phyloP scores from a whole-genome alignment of 2,329 filamentous ascomycete species.

The Fusarium sp. region DNA sequence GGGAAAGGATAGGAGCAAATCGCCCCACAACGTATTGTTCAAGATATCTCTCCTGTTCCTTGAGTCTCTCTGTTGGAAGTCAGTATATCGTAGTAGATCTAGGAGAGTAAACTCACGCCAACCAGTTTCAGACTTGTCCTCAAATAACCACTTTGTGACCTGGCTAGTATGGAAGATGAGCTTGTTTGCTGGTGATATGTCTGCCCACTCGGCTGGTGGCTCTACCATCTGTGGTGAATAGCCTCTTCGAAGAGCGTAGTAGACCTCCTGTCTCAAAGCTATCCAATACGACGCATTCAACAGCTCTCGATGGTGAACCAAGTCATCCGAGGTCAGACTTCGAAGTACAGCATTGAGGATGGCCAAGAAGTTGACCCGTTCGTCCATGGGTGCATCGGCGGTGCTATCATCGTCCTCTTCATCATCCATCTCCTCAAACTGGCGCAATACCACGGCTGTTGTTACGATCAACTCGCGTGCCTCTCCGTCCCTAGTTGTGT shows the following conservation, averaged over 20 bases:
- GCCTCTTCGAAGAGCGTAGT: conserved; percentile 27
- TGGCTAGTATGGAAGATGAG: conserved; percentile 36
- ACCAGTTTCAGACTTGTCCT: conserved; percentile 23
- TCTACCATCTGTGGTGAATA: conserved; percentile 38
- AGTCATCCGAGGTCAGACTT: conserved; percentile 25
- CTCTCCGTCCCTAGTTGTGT: conserved; percentile 28
- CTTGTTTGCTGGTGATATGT: conserved; percentile 38
- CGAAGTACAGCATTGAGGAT: conserved; percentile 36
- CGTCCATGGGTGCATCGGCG: neutral
- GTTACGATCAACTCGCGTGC: conserved; percentile 32
- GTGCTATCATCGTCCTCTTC: conserved; percentile 26
- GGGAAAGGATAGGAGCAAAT: conserved; percentile 26
- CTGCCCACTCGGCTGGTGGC: conserved; percentile 25
- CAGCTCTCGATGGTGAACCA: conserved; percentile 15
- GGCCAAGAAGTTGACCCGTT: conserved; percentile 28
- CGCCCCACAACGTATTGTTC: neutral
- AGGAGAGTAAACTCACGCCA: conserved; percentile 20
- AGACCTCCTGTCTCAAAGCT: conserved; percentile 34
- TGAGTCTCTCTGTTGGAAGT: conserved; percentile 10
- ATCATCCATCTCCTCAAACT: conserved; percentile 39
- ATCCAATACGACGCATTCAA: conserved; percentile 39
- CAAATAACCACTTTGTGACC: conserved; percentile 33
- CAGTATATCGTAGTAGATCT: rapidly evolving
- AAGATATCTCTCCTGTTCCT: conserved; percentile 34
- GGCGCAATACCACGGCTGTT: conserved; percentile 24